Conservation (phyloP, 2,329 filamentous ascomycete genomes). For the Davidsoniella australis region DNA sequence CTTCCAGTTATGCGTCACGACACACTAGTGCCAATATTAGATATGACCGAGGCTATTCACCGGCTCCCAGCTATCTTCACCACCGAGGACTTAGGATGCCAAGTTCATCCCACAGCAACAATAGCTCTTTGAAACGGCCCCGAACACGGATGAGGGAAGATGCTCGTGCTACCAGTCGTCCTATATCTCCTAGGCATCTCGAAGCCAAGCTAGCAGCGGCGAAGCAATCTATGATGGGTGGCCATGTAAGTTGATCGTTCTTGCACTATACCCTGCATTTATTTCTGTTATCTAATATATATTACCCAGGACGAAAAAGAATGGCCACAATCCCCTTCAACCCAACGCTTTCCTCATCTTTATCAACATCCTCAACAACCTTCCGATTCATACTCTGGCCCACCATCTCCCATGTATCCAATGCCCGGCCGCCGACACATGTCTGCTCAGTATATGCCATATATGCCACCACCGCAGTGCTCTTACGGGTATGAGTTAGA, state of each 20-base stretch:
- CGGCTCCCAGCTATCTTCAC: constrained; percentile 4
- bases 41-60: background rate
- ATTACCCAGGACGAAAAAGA: too few relatives aligned
- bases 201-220: too few relatives aligned
- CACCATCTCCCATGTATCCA: constrained; percentile 1
- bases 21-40: background rate
- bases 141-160: background rate
- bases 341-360: too few relatives aligned
- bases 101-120: background rate
- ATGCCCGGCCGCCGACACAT: constrained; percentile 1
- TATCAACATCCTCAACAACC: too few relatives aligned
- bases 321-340: too few relatives aligned
- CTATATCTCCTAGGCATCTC: background rate
- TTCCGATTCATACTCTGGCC: background rate
- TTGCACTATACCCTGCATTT: background rate
- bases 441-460: constrained; percentile 2
- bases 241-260: background rate
- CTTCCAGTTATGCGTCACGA: constrained; percentile 6
- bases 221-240: background rate
- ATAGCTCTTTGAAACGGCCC: background rate
- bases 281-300: too few relatives aligned
- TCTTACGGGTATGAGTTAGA: background rate
- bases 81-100: background rate
- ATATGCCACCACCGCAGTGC: constrained; percentile 3
- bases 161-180: background rate